Conservation (phyloP, 495 filamentous ascomycete species). For the Parmelia sp. region DNA sequence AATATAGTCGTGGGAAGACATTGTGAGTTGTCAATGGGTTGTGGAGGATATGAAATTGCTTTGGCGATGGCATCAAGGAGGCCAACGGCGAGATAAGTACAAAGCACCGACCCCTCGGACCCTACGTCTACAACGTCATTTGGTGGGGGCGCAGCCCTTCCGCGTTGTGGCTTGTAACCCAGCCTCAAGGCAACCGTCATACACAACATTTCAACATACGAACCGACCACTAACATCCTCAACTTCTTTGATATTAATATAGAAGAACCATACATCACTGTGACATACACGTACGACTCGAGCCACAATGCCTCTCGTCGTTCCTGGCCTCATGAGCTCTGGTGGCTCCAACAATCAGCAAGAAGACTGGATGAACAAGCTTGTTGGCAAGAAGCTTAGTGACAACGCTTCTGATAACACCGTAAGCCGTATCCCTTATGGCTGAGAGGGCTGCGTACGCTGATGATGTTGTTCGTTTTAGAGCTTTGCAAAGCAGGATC, state of each 20-base stretch:
- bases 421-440: background rate
- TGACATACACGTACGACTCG: background rate
- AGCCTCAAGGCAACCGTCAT: constrained; percentile 2
- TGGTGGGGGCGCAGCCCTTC: constrained; percentile 2
- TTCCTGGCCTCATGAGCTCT: constrained; percentile 54
- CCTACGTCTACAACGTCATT: constrained; percentile 9
- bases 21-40: background rate
- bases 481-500: constrained; percentile 70
- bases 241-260: background rate
- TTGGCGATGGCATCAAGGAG: background rate
- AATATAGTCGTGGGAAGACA: background rate
- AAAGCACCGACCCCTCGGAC: background rate
- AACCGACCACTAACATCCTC: background rate
- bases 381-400: constrained; percentile 67
- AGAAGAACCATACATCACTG: background rate
- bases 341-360: constrained; percentile 42
- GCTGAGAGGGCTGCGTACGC: background rate
- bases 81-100: background rate
- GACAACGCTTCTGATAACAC: constrained; percentile 28
- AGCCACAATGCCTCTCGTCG: constrained; percentile 72
- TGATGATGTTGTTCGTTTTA: constrained; percentile 8
- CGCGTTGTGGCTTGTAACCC: constrained; percentile 11
- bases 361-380: constrained; percentile 63
- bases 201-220: background rate
- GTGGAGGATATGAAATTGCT: background rate